Conservation (phyloP, 2,329 filamentous ascomycete species). For the Thielaviopsis cerberus region DNA sequence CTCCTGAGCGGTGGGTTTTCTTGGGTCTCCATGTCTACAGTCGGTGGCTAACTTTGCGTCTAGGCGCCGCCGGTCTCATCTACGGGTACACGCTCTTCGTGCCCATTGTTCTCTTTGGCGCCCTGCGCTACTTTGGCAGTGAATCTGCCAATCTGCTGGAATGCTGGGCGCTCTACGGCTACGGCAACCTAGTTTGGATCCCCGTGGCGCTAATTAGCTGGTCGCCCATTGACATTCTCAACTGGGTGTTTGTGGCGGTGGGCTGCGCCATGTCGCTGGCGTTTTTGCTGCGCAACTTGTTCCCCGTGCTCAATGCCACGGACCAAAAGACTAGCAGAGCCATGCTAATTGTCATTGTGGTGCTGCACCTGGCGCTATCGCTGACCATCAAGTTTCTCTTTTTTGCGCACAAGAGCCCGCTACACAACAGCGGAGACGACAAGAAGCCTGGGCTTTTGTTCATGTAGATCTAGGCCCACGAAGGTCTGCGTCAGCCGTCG, state of each 20-base stretch:
- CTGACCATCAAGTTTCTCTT: constrained; percentile 93
- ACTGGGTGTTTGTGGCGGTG: constrained; percentile 82
- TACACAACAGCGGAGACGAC: background rate
- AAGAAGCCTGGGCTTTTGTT: background rate
- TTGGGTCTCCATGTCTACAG: background rate
- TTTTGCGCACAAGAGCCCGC: constrained; percentile 63
- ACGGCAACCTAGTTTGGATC: constrained; percentile 94
- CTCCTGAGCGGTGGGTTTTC: constrained; percentile 55
- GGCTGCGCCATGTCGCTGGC: constrained; percentile 68
- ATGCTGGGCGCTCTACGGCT: constrained; percentile 89
- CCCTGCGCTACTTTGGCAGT: constrained; percentile 86
- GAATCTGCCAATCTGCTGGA: constrained; percentile 85
- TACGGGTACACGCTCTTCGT: constrained; percentile 90
- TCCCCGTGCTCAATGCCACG: constrained; percentile 79
- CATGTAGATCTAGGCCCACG: no score
- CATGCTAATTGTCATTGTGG: constrained; percentile 64
- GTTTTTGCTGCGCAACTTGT: constrained; percentile 72
- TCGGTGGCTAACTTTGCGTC: background rate
- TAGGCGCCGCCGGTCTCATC: constrained; percentile 70
- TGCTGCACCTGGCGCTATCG: constrained; percentile 72
- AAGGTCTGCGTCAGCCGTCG: no score
- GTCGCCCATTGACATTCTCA: constrained; percentile 69
- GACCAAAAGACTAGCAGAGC: constrained; percentile 83
- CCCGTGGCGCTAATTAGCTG: constrained; percentile 81
- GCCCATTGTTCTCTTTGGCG: constrained; percentile 68